Conservation (phyloP, 2,329 filamentous ascomycete species). For the Aspergillus viridinutans region DNA sequence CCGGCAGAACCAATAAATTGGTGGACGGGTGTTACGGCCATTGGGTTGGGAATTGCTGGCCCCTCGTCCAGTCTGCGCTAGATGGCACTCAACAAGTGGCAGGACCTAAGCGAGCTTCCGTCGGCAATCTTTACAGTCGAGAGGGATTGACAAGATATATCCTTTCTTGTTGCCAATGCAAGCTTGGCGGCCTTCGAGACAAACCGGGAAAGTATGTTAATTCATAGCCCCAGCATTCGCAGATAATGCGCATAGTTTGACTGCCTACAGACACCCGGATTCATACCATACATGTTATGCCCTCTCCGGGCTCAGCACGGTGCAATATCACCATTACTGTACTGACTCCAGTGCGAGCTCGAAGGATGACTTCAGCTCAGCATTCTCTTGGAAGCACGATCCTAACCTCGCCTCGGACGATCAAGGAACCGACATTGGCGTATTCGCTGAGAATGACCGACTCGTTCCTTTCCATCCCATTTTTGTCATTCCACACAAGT, state of each 20-base stretch:
- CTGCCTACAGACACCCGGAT: constrained; percentile 62
- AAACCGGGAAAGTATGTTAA: constrained; percentile 79
- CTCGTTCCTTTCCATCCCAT: constrained; percentile 73
- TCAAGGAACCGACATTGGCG: constrained; percentile 49
- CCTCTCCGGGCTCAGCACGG: constrained; percentile 76
- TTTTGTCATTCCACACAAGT: constrained; percentile 73
- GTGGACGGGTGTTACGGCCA: constrained; percentile 98
- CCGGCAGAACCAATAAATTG: constrained; percentile 92
- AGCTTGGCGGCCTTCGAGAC: constrained; percentile 79
- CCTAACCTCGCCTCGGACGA: constrained; percentile 44
- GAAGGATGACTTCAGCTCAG: constrained; percentile 28
- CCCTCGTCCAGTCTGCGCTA: constrained; percentile 76
- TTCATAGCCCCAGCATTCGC: constrained; percentile 1
- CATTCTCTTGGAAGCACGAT: constrained; percentile 39
- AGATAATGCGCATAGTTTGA: constrained; percentile 14
- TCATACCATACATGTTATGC: constrained; percentile 93
- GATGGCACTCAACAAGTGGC: constrained; percentile 45
- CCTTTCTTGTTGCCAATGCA: constrained; percentile 76
- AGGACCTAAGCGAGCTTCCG: constrained; percentile 17
- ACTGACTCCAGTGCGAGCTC: constrained; percentile 31
- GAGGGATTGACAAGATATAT: constrained; percentile 87
- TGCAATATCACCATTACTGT: constrained; percentile 62
- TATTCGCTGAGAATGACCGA: constrained; percentile 68
- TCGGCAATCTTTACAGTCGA: constrained; percentile 62
- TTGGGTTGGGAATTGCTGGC: constrained; percentile 95